A percentile compares a stretch with the other conserved stretches of the same genome.
These are phyloP conservation scores for Tuber brumale DNA, from an alignment of 495 filamentous ascomycete species.

Conservation along the genomic window DNA sequence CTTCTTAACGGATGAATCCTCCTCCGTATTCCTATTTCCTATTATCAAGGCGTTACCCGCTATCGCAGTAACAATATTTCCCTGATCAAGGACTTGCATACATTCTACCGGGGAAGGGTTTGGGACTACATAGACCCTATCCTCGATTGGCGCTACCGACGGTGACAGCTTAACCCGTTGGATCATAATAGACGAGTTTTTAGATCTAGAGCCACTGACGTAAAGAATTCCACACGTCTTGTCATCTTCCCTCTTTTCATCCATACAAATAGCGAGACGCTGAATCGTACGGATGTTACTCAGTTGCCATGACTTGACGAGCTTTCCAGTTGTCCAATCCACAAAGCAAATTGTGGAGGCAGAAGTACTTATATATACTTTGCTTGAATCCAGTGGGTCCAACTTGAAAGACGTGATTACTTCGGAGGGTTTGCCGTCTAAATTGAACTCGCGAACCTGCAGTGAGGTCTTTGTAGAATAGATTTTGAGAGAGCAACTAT, in stretches of 20 bases:
- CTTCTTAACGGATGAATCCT: conserved; percentile 16
- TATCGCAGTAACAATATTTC: conserved; percentile 43
- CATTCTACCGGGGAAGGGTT: conserved; percentile 19
- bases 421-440: conserved; percentile 37
- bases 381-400: conserved; percentile 53
- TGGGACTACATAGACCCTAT: background rate
- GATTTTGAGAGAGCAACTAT: conserved; percentile 61
- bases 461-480: conserved; percentile 76
- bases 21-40: conserved; percentile 22
- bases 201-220: conserved; percentile 14
- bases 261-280: conserved; percentile 27
- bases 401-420: conserved; percentile 53
- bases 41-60: conserved; percentile 26
- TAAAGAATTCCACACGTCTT: conserved; percentile 24
- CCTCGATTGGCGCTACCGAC: conserved; percentile 5
- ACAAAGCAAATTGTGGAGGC: conserved; percentile 61
- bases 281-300: conserved; percentile 41
- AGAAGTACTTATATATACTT: conserved; percentile 64
- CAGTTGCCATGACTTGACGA: conserved; percentile 48
- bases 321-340: conserved; percentile 64
- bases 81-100: conserved; percentile 43
- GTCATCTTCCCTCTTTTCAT: conserved; percentile 21
- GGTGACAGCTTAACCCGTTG: background rate
- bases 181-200: conserved; percentile 6
- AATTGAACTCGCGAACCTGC: conserved; percentile 57